phyloP scores from a whole-genome alignment of 2,329 filamentous ascomycete species.

The Mollisiaceae sp. region DNA sequence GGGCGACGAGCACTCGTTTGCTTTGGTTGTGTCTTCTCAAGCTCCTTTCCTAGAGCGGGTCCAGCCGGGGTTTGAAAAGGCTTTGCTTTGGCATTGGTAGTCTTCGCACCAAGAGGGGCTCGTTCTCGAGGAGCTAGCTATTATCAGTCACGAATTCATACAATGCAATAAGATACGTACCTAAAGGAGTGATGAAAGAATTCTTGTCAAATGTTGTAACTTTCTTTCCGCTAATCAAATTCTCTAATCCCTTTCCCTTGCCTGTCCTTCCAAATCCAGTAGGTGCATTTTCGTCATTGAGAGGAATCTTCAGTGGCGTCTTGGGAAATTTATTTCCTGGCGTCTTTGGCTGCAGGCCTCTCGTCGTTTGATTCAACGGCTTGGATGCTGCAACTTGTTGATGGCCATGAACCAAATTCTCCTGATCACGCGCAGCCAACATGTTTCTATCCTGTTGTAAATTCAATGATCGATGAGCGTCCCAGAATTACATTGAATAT shows the following conservation, averaged over 20 bases:
- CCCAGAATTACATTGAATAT: conserved; percentile 20
- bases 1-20: conserved; percentile 61
- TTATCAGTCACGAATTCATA: not conserved
- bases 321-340: conserved; percentile 78
- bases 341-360: conserved; percentile 73
- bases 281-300: conserved; percentile 86
- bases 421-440: conserved; percentile 83
- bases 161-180: conserved; percentile 53
- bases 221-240: conserved; percentile 59
- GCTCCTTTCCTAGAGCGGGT: conserved; percentile 61
- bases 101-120: conserved; percentile 90
- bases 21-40: conserved; percentile 66
- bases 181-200: conserved; percentile 79
- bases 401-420: conserved; percentile 80
- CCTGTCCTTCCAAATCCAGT: conserved; percentile 62
- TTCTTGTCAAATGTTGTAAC: conserved; percentile 59
- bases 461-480: conserved; percentile 13
- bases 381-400: conserved; percentile 75
- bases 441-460: conserved; percentile 52
- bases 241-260: conserved; percentile 61
- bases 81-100: conserved; percentile 88
- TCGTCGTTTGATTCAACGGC: conserved; percentile 68
- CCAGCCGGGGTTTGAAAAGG: conserved; percentile 69
- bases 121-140: conserved; percentile 60
- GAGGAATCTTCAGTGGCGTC: conserved; percentile 77